Conservation (phyloP, 495 filamentous ascomycete genomes). For the Penicillium bialowiezense region DNA sequence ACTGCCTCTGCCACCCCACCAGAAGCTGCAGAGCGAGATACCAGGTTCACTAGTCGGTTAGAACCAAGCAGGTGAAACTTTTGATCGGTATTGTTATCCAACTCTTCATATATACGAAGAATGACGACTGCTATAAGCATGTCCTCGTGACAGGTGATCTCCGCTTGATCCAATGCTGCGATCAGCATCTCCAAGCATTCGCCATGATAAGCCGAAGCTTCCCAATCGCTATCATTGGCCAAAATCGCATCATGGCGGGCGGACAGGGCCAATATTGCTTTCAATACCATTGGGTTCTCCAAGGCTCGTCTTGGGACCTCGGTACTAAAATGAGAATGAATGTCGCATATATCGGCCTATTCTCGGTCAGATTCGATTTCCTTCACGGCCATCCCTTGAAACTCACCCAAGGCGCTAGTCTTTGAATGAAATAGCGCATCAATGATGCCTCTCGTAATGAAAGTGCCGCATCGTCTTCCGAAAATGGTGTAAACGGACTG, state of each 20-base stretch:
- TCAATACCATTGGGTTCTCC: constrained; percentile 33
- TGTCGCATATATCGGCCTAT: constrained; percentile 38
- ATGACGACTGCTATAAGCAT: constrained; percentile 37
- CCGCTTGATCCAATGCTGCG: constrained; percentile 26
- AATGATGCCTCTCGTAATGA: constrained; percentile 32
- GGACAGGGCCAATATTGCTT: constrained; percentile 32
- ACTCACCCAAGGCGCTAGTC: constrained; percentile 35
- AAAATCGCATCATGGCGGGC: constrained; percentile 37
- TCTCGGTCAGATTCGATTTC: neutral
- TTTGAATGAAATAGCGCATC: constrained; percentile 34
- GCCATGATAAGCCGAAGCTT: constrained; percentile 38
- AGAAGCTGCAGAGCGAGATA: constrained; percentile 34
- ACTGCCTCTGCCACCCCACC: constrained; percentile 40
- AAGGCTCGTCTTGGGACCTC: constrained; percentile 33
- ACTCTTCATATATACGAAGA: constrained; percentile 37
- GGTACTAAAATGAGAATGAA: constrained; percentile 33
- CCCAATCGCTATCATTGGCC: constrained; percentile 28
- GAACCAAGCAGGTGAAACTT: constrained; percentile 38
- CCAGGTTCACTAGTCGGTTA: constrained; percentile 35
- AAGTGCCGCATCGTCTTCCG: constrained; percentile 10
- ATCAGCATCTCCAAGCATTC: constrained; percentile 37
- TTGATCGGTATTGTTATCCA: constrained; percentile 31
- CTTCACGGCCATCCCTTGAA: neutral
- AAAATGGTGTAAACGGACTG: neutral
- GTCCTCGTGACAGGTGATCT: constrained; percentile 31